Conservation (phyloP, 192 early-diverging fungal species). For the Coemansia sp. region DNA sequence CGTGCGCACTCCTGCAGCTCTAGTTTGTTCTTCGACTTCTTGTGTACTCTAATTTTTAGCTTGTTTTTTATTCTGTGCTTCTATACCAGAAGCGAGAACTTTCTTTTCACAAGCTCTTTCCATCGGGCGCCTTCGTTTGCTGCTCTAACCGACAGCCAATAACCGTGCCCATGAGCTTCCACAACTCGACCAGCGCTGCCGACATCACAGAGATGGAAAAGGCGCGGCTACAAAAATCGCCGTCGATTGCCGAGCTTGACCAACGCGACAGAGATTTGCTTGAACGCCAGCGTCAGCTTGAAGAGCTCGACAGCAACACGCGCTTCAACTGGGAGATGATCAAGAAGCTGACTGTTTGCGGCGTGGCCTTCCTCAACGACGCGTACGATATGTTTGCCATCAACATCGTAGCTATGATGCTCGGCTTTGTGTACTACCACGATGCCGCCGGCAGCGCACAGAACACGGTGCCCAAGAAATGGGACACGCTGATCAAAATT, state of each 20-base stretch:
- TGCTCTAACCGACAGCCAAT: background rate
- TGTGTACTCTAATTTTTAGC: background rate
- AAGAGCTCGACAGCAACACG: slow-evolving; percentile 58
- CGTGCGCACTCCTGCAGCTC: slow-evolving; percentile 17
- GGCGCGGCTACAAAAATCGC: background rate
- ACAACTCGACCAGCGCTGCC: slow-evolving; percentile 24
- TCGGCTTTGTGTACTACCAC: slow-evolving; percentile 68
- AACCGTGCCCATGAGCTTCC: slow-evolving; percentile 29
- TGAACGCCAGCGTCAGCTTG: slow-evolving; percentile 46
- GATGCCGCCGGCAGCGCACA: slow-evolving; percentile 31
- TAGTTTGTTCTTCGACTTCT: slow-evolving; percentile 9
- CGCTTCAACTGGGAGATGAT: slow-evolving; percentile 74
- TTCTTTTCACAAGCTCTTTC: background rate
- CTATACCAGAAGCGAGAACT: background rate
- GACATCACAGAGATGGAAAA: slow-evolving; percentile 46
- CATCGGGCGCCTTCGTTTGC: background rate
- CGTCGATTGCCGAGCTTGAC: slow-evolving; percentile 26
- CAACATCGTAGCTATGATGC: slow-evolving; percentile 86
- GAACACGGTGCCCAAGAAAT: slow-evolving; percentile 63
- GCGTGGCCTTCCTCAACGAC: slow-evolving; percentile 89
- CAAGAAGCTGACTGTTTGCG: slow-evolving; percentile 70
- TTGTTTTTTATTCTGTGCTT: background rate
- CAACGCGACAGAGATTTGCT: slow-evolving; percentile 46
- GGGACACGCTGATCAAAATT: slow-evolving; percentile 86
- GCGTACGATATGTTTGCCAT: slow-evolving; percentile 97